phyloP scores from a whole-genome alignment of 495 filamentous ascomycete species.

The Penicillium tannophilum region DNA sequence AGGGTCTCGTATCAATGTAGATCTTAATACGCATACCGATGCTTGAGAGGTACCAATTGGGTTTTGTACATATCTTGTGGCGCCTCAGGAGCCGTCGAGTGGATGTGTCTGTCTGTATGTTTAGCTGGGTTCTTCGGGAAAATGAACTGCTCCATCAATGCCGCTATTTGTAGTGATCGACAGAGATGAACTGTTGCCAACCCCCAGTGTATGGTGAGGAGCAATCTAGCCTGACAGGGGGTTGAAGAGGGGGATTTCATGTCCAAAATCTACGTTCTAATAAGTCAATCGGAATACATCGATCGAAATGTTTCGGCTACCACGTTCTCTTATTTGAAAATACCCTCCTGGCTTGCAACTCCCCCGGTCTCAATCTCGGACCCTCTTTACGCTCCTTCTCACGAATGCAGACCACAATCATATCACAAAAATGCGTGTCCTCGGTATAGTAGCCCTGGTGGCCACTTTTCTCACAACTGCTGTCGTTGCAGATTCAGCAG shows the following conservation, averaged over 20 bases:
- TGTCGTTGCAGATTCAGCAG: slow-evolving; percentile 13
- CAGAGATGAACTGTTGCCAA: slow-evolving; percentile 1
- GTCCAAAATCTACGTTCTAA: not conserved
- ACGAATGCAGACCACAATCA: not conserved
- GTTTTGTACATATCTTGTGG: not conserved
- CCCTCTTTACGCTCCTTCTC: too few species aligned
- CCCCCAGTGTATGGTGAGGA: not conserved
- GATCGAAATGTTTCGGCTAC: not conserved
- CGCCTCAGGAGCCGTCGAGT: not conserved
- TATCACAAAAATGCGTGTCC: slow-evolving; percentile 15
- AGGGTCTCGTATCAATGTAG: slow-evolving; percentile 16
- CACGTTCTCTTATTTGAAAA: not conserved
- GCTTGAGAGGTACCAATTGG: not conserved
- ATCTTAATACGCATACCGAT: slow-evolving; percentile 15
- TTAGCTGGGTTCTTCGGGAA: not conserved
- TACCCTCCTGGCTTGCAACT: not conserved
- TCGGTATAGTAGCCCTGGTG: slow-evolving; percentile 3
- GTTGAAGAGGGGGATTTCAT: not conserved
- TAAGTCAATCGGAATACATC: not conserved
- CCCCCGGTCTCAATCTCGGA: too few species aligned
- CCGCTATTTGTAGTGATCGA: slow-evolving; percentile 11
- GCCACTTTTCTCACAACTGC: slow-evolving; percentile 7
- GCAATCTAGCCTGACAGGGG: not conserved
- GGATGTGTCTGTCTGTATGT: not conserved
- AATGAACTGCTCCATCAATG: not conserved